phyloP scores from a whole-genome alignment of 805 yeast species.

The Wickerhamomyces ciferrii region DNA sequence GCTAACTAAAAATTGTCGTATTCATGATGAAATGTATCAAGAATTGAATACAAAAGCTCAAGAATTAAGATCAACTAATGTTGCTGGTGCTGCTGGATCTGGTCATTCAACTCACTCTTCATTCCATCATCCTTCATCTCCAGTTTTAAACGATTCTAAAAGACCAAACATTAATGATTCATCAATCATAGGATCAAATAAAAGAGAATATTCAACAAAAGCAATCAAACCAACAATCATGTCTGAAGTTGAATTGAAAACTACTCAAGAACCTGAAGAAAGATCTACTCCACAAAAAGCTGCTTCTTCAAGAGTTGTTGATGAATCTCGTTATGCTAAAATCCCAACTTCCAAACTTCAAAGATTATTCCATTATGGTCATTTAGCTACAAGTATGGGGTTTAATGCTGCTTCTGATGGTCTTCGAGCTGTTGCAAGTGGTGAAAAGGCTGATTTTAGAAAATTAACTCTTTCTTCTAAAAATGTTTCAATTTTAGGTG shows the following conservation, averaged over 20 bases:
- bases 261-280: not conserved
- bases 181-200: not conserved
- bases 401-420: constrained; percentile 78
- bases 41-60: constrained; percentile 8
- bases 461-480: constrained; percentile 68
- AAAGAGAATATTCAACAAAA: constrained; percentile 6
- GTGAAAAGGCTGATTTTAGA: constrained; percentile 44
- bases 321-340: constrained; percentile 54
- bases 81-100: no score
- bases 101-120: constrained; percentile 2
- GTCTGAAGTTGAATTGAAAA: not conserved
- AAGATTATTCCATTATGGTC: constrained; percentile 87
- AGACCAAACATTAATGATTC: not conserved
- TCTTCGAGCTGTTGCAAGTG: constrained; percentile 57
- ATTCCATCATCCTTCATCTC: not conserved
- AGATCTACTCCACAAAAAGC: not conserved
- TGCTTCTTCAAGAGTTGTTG: constrained; percentile 2
- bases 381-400: constrained; percentile 88
- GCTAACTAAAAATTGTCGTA: constrained; percentile 16
- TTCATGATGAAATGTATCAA: constrained; percentile 20
- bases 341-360: constrained; percentile 88
- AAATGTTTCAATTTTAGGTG: constrained; percentile 84
- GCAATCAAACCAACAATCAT: not conserved
- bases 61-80: constrained; percentile 3
- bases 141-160: not conserved